Percentiles rank a stretch among this genome's conserved stretches.
phyloP scores from a whole-genome alignment of 1,284 basidiomycete species.

The Phellopilus nigrolimitatus region DNA sequence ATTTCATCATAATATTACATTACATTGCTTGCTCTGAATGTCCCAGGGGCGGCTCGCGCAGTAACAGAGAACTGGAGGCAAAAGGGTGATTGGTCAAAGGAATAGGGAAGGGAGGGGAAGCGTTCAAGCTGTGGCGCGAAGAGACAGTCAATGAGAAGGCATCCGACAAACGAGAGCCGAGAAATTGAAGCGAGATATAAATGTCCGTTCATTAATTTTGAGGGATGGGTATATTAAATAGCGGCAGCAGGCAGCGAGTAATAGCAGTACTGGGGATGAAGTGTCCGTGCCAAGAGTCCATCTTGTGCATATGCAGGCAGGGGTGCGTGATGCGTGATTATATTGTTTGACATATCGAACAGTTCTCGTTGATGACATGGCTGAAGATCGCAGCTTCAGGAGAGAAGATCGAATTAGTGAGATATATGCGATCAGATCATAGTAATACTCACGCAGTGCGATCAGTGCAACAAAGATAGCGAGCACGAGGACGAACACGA shows the following conservation, averaged over 20 bases:
- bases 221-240: constrained; percentile 10
- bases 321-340: constrained; percentile 1
- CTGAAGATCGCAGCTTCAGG: constrained; percentile 57
- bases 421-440: not conserved
- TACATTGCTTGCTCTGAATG: constrained; percentile 8
- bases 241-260: constrained; percentile 1
- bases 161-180: not conserved
- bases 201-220: constrained; percentile 9
- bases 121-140: not conserved
- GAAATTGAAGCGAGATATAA: not conserved
- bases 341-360: constrained; percentile 48
- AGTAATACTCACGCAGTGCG: constrained; percentile 58
- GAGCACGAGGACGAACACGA: constrained; percentile 63
- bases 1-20: constrained; percentile 9
- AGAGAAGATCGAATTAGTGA: constrained; percentile 12
- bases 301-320: not conserved
- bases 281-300: constrained; percentile 5
- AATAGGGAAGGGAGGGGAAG: not conserved
- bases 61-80: not conserved
- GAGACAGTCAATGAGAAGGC: not conserved
- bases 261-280: not conserved
- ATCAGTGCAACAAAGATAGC: constrained; percentile 75
- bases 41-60: constrained; percentile 1
- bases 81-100: not conserved
- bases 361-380: constrained; percentile 51